These are phyloP conservation scores for Quercus dentata DNA, from an alignment of 306 rosid genomes.

Conservation along the genomic window DNA sequence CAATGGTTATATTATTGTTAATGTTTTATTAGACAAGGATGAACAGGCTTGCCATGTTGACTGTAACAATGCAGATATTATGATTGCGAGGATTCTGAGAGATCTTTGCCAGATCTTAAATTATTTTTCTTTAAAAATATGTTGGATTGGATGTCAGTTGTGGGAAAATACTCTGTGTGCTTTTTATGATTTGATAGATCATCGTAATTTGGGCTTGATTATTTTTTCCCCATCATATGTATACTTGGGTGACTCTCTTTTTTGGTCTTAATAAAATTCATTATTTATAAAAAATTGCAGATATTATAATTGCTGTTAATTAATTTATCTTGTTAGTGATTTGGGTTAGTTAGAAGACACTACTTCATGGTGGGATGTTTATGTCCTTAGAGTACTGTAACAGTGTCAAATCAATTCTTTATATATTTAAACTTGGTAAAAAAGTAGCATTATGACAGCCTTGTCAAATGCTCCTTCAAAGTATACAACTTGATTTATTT, in stretches of 20 bases:
- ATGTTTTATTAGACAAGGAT: not conserved
- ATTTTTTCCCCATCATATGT: too few species aligned
- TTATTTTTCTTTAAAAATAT: too few species aligned
- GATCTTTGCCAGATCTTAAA: too few species aligned
- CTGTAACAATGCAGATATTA: not conserved
- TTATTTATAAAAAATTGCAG: too few species aligned
- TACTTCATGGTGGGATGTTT: not conserved
- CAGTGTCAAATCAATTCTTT: not conserved
- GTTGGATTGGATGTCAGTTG: too few species aligned
- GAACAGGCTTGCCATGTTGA: not conserved
- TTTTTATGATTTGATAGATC: too few species aligned
- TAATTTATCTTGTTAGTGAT: not conserved
- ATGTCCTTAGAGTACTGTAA: not conserved
- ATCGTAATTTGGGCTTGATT: too few species aligned
- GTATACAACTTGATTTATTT: not conserved
- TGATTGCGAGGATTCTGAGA: not conserved
- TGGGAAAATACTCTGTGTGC: too few species aligned
- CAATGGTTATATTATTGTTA: not conserved
- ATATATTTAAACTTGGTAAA: not conserved
- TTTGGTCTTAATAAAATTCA: too few species aligned
- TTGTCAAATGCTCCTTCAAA: not conserved
- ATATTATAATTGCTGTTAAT: not conserved
- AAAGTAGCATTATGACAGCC: not conserved
- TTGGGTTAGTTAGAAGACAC: not conserved
- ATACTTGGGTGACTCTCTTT: too few species aligned